Base-by-base conservation (phyloP, 2,329 filamentous ascomycete species). In the Xylariaceae sp. region DNA sequence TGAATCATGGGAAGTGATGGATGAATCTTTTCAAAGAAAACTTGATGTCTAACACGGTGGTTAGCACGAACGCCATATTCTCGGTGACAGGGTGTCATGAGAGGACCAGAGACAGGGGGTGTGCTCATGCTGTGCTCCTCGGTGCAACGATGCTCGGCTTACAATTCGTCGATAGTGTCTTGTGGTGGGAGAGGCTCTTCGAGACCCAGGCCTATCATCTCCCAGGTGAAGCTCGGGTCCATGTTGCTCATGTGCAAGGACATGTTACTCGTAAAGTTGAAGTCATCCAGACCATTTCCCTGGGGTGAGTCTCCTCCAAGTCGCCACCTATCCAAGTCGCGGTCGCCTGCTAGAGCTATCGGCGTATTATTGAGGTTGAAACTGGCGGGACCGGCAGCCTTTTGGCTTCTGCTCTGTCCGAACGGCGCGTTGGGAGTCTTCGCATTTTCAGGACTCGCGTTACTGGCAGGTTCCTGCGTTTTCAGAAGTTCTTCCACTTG, bases 401-500 rank as follows among this genome's bases (percentile, higher is more conserved):
- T 58, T 48, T 55, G 63, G 39, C 45, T 63, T 51, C 46, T 59
- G 53, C 47, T 54, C 44, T 50, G 53, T 21, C 63, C 59, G 37
- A 62, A 53, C 15, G 56, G 40, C n/a, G 56, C 46, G 31, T 57
- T 50, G 31, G 64, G 52, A 23, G 55, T 51, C 50, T 62, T 64
- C 41, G 59, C 54, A 14, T 61, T 53, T 46, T 69, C 59, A 17
- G 63, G 47, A 31, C 53, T 55, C 48, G 55, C 34, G 54, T 54
- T 52, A 46, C 61, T 47, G 21, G 59, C 42, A 18, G 72, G 63
- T 38, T 87, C 84, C 57, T 94, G 84, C 5, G 78, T 86, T 66
- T 90, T 94, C 44, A 96, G 69, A 40, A 96, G 68, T 2, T 85
- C 92, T 69, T 96, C 90, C 39, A 97, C 89, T 73, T 96, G 89